phyloP scores from a whole-genome alignment of 164 flowering plant species.

The Kingdonia uniflora region DNA sequence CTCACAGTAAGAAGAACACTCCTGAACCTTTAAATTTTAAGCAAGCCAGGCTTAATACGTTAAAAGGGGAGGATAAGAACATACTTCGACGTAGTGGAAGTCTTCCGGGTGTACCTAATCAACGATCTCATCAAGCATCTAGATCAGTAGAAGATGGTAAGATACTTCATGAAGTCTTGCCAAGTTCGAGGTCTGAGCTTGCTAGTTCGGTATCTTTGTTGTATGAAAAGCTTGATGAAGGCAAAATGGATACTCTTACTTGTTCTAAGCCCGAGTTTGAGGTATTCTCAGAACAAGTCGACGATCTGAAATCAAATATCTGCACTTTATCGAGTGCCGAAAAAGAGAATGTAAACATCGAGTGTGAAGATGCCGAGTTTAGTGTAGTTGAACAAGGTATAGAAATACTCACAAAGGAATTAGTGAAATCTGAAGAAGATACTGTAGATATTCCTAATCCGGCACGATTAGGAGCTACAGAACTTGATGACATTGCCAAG shows the following conservation, averaged over 20 bases:
- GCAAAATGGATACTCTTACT: constrained; percentile 17
- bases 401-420: constrained; percentile 23
- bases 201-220: constrained; percentile 27
- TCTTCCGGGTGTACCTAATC: constrained; percentile 20
- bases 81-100: constrained; percentile 33
- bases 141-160: constrained; percentile 48
- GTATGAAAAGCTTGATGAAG: constrained; percentile 43
- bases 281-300: constrained; percentile 13
- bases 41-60: constrained; percentile 6
- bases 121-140: constrained; percentile 19
- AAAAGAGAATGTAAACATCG: constrained; percentile 21
- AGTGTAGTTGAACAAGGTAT: constrained; percentile 44
- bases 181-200: constrained; percentile 37
- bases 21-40: constrained; percentile 13
- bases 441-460: constrained; percentile 4
- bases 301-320: too few relatives aligned
- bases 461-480: constrained; percentile 15
- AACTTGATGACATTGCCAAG: constrained; percentile 20
- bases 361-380: constrained; percentile 33
- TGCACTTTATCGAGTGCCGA: constrained; percentile 12
- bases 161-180: constrained; percentile 74
- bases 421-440: constrained; percentile 16
- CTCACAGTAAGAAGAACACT: constrained; percentile 13
- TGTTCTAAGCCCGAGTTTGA: constrained; percentile 36
- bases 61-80: constrained; percentile 17